Base-by-base conservation (phyloP, 371 early-diverging fungal genomes). In the Sporodiniella umbellata region DNA sequence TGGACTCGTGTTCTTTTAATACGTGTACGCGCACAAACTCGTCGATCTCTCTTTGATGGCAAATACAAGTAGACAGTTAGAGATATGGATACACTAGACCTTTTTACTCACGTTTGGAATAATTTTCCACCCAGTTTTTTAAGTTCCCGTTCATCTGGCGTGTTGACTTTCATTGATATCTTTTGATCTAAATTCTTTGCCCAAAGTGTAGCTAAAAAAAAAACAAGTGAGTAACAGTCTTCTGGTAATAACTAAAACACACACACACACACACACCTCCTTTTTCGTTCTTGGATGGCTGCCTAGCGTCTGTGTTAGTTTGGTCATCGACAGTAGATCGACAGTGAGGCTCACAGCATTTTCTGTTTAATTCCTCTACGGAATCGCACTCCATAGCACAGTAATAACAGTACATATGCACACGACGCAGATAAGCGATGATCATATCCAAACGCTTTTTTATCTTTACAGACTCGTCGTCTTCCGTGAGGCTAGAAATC, bases 371-470 rank as follows among this genome's bases (percentile, higher is more conserved):
- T 61, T 95, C 96, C 60, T 95, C 93, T 2, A 79, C 54, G 30
- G 85, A 87, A 48, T 89, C 88, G 37, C 88, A 83, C 33, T 91
- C 93, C 25, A 84, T 62, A 14, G 87, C 92, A 56, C 90, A 89
- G 76, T 97, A 97, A 72, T 94, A 96, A 76, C 95, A 95, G 56
- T 88, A 96, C 65, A 86, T 80, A 70, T 95, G 94, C 6, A 95
- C 94, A n/a, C 83, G 80, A 45, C 94, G 84, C 30, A 95, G 72
- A 55, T 96, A 97, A 51, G 81, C 81, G 38, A 95, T 79, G 48
- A 82, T 70, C 55, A 95, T 60, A 64, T 97, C 98, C 50, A 97
- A 70, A 21, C 74, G 68, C 19, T 83, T 75, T 56, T 88, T 89
- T 31, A 69, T 43, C 57, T 58, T 59, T 42, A 31, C 62, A 45